A percentile compares a stretch with the other conserved stretches of the same genome.
These are phyloP conservation scores for Leishmania martiniquensis DNA, from an alignment of 208 protist genomes.

Conservation along the genomic window DNA sequence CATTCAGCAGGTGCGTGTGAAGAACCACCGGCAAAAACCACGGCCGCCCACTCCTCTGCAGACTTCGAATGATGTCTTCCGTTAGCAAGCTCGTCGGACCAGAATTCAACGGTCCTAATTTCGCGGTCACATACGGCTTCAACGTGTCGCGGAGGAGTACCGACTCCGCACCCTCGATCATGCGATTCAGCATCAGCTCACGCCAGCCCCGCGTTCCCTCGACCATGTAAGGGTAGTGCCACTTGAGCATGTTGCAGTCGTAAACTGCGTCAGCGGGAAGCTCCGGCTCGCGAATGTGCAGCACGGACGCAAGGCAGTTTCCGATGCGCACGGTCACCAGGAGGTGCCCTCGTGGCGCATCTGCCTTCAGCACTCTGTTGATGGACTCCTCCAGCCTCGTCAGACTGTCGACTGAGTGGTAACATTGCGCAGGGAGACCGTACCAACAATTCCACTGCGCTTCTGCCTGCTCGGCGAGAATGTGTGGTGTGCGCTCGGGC, in stretches of 20 bases:
- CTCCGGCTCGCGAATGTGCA: constrained; percentile 76
- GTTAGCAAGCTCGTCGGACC: constrained; percentile 38
- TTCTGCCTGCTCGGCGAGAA: constrained; percentile 43
- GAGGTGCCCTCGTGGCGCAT: constrained; percentile 71
- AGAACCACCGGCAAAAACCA: constrained; percentile 77
- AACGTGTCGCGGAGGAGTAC: constrained; percentile 76
- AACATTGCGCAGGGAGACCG: constrained; percentile 65
- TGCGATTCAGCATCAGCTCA: constrained; percentile 80
- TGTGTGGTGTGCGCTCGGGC: constrained; percentile 43
- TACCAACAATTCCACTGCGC: constrained; percentile 78
- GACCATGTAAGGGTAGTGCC: constrained; percentile 84
- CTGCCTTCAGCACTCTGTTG: constrained; percentile 51
- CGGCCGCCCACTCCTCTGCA: constrained; percentile 73
- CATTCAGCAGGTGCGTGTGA: constrained; percentile 81
- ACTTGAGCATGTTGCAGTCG: constrained; percentile 87
- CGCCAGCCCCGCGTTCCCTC: constrained; percentile 64
- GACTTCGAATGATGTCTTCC: constrained; percentile 63
- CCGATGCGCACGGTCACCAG: constrained; percentile 89
- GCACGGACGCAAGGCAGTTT: constrained; percentile 78
- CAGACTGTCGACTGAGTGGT: constrained; percentile 59
- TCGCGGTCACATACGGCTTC: constrained; percentile 68
- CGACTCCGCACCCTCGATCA: constrained; percentile 78
- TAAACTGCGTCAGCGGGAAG: constrained; percentile 75
- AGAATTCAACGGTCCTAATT: constrained; percentile 67
- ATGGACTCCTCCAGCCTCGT: constrained; percentile 82